Conservation (phyloP, 1,284 basidiomycete species). For the Boletus albobrunnescens region DNA sequence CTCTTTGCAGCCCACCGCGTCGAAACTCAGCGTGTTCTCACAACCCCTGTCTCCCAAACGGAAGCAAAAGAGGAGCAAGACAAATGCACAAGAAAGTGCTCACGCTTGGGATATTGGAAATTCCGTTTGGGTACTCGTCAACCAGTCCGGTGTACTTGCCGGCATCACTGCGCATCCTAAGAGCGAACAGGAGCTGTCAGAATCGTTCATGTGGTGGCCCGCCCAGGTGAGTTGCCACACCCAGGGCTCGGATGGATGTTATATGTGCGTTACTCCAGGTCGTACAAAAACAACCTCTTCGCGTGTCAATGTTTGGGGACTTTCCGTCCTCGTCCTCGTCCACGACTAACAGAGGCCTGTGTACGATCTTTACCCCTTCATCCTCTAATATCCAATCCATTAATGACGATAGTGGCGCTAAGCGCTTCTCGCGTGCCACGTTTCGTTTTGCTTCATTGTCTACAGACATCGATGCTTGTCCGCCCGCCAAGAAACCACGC, state of each 20-base stretch:
- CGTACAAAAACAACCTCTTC: slow-evolving; percentile 29
- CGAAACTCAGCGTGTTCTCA: slow-evolving; percentile 13
- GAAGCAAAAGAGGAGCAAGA: slow-evolving; percentile 19
- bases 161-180: slow-evolving; percentile 20
- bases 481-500: slow-evolving; percentile 43
- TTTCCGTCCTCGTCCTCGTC: slow-evolving; percentile 27
- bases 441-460: slow-evolving; percentile 26
- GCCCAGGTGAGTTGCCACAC: slow-evolving; percentile 38
- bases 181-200: slow-evolving; percentile 4
- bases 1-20: slow-evolving; percentile 6
- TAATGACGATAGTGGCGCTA: slow-evolving; percentile 20
- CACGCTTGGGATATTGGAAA: slow-evolving; percentile 30
- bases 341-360: slow-evolving; percentile 22
- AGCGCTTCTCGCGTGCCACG: slow-evolving; percentile 27
- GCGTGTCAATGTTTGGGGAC: slow-evolving; percentile 32
- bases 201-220: slow-evolving; percentile 49
- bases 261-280: slow-evolving; percentile 19
- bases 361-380: slow-evolving; percentile 29
- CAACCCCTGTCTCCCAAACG: slow-evolving; percentile 23
- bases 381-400: slow-evolving; percentile 15
- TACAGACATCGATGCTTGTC: slow-evolving; percentile 20
- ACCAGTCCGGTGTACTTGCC: slow-evolving; percentile 34
- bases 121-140: slow-evolving; percentile 42
- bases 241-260: background rate
- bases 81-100: slow-evolving; percentile 6